These are phyloP conservation scores for Ceratonia siliqua DNA, from an alignment of 306 rosid genomes.

Conservation along the genomic window DNA sequence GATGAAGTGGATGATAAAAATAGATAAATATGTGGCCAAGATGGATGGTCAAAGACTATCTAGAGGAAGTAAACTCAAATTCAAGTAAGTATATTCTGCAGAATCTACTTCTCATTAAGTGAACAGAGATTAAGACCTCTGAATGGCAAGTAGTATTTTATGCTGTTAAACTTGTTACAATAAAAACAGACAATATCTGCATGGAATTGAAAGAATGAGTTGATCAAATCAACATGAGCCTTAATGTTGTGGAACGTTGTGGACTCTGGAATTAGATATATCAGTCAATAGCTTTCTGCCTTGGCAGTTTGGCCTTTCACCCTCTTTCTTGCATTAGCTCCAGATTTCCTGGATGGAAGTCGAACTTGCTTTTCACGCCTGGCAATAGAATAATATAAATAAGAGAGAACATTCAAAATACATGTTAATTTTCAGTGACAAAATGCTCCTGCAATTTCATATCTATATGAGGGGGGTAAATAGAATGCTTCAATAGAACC, in stretches of 20 bases:
- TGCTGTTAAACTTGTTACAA: constrained; percentile 15
- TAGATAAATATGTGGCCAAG: background rate
- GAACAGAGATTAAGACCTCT: constrained; percentile 1
- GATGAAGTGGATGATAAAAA: background rate
- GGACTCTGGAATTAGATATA: constrained; percentile 7
- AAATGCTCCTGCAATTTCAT: constrained; percentile 5
- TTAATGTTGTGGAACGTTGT: background rate
- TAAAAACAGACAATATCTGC: constrained; percentile 2
- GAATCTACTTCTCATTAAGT: background rate
- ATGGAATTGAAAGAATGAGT: constrained; percentile 30
- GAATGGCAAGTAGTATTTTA: constrained; percentile 12
- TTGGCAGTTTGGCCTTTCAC: constrained; percentile 48
- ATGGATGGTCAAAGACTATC: constrained; percentile 14
- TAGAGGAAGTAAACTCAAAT: background rate
- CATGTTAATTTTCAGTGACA: background rate
- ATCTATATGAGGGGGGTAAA: background rate
- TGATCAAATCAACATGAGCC: constrained; percentile 32
- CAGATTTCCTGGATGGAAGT: constrained; percentile 48
- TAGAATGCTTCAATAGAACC: background rate
- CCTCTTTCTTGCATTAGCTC: constrained; percentile 42
- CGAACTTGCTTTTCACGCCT: constrained; percentile 55
- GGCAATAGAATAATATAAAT: constrained; percentile 35
- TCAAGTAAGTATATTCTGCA: background rate
- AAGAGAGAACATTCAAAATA: constrained; percentile 6
- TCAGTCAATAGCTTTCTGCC: constrained; percentile 43